Evolutionary conservation across 2,329 filamentous ascomycete genomes (phyloP).

Genomic region (Diatrype stigma): DNA sequence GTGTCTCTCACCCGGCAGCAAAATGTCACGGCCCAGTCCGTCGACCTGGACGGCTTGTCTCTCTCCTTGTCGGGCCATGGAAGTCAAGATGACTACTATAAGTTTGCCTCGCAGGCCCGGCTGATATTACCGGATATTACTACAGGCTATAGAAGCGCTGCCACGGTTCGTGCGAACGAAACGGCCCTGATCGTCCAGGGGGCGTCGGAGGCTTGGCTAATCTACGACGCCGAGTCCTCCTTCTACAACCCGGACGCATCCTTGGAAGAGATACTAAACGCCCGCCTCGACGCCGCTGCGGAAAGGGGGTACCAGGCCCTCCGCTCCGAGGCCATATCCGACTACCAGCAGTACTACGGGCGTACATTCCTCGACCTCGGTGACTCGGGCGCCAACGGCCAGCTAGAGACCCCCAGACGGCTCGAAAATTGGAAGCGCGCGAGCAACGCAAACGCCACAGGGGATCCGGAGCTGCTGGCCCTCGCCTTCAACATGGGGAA

Average conservation of each 20-base stretch:
- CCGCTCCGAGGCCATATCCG: conserved; percentile 22
- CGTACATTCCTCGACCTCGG: conserved; percentile 23
- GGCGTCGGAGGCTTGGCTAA: background rate
- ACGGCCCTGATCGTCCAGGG: conserved; percentile 1
- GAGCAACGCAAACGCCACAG: conserved; percentile 3
- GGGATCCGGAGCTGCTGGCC: conserved; percentile 12
- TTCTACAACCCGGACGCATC: conserved; percentile 1
- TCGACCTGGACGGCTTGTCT: background rate
- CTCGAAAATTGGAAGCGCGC: conserved; percentile 12
- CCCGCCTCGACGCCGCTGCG: background rate
- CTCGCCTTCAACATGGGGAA: conserved; percentile 32
- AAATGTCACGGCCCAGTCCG: background rate
- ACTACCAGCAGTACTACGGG: conserved; percentile 26
- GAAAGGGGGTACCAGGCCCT: background rate
- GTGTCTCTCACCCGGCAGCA: conserved; percentile 1
- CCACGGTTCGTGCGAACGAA: background rate
- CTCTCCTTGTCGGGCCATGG: background rate
- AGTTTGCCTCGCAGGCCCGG: conserved; percentile 1
- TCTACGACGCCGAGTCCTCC: conserved; percentile 1
- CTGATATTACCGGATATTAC: background rate
- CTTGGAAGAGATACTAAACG: background rate
- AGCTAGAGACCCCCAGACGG: conserved; percentile 1
- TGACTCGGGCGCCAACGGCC: conserved; percentile 4
- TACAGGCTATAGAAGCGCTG: background rate
- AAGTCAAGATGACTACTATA: background rate